Conservation (phyloP, 306 rosid genomes). For the Dryas alaskensis region DNA sequence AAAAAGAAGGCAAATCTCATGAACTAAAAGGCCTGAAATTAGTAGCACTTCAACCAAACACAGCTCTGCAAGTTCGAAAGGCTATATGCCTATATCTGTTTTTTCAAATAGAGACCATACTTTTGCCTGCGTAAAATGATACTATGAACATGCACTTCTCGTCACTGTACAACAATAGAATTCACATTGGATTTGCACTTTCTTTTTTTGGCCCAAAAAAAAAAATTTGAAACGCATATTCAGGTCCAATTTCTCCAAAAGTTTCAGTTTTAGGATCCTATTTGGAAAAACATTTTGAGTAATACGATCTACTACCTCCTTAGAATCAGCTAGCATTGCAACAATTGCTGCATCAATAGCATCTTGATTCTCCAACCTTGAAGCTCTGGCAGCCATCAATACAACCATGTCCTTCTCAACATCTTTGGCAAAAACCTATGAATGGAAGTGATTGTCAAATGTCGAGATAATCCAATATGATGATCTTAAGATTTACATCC, state of each 20-base stretch:
- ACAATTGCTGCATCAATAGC: constrained; percentile 29
- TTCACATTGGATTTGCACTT: background rate
- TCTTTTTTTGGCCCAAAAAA: no score
- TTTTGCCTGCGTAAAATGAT: background rate
- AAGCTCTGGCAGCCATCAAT: constrained; percentile 28
- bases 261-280: background rate
- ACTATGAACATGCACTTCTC: background rate
- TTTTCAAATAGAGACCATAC: background rate
- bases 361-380: constrained; percentile 26
- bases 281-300: background rate
- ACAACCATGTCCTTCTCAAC: constrained; percentile 21
- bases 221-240: background rate
- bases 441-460: background rate
- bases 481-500: background rate
- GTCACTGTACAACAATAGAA: background rate
- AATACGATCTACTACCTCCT: constrained; percentile 12
- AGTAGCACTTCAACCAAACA: background rate
- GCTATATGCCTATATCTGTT: background rate
- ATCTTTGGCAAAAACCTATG: constrained; percentile 21
- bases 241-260: background rate
- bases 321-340: constrained; percentile 25
- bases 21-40: background rate
- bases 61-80: background rate
- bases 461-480: background rate
- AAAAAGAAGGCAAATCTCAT: background rate